Evolutionary conservation across 2,329 filamentous ascomycete species (phyloP), one percentile per base, ranked within the genome.

Genomic region (Ophiostoma angusticollis): DNA sequence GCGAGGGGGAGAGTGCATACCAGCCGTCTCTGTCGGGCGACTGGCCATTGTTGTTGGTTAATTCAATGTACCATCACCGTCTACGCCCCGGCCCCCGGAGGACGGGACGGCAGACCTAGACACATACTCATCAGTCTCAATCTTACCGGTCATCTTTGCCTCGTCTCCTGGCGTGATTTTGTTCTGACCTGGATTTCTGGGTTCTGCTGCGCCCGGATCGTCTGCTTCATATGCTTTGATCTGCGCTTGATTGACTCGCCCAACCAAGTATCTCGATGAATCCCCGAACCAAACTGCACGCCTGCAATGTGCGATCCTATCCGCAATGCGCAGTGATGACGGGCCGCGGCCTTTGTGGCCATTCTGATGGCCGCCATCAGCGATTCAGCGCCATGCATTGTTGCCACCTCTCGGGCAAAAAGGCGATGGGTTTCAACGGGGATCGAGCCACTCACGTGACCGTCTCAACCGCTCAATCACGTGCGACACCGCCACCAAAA

Each of bases 1-100:
- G n/a, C n/a, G n/a, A n/a, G n/a, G n/a, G n/a, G n/a, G n/a, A n/a
- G n/a, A n/a, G n/a, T n/a, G n/a, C n/a, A n/a, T n/a, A n/a, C n/a
- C n/a, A n/a, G n/a, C n/a, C n/a, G n/a, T n/a, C n/a, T n/a, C n/a
- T n/a, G n/a, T n/a, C 17, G 31, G 31, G 18, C 38, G 31, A 25
- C 38, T 40, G 31, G 40, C n/a, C 32, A 35, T 31, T 31, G 31
- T n/a, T n/a, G 43, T 42, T 42, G 37, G 34, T 18, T 31, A 30
- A 37, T 27, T 31, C 34, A 23, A 37, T 45, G 40, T 42, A 45
- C 38, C 37, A 41, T 22, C 35, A 43, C 37, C 40, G 37, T 43
- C 43, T 42, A 31, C 25, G 18, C 25, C 30, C 31, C 14, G 11
- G 17, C n/a, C 13, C 3, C 23, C 16, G 33, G 12, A n/a, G n/a